These are phyloP conservation scores for Rhizoclosmatium globosum DNA, from an alignment of 192 early-diverging fungal genomes.

Conservation along the genomic window DNA sequence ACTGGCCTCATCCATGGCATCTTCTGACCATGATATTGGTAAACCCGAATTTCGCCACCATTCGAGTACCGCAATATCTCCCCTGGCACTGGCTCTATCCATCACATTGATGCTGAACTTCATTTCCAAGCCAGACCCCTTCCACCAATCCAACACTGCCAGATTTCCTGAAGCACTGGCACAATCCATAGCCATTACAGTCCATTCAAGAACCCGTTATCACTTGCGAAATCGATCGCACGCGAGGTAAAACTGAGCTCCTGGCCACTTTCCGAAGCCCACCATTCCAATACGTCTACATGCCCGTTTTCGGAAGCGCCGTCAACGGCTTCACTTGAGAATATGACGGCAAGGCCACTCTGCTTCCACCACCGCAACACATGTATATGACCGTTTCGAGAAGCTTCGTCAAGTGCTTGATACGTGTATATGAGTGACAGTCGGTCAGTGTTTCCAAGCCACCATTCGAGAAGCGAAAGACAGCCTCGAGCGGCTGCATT, in stretches of 20 bases:
- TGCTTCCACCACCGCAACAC: conserved; percentile 19
- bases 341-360: background rate
- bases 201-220: conserved; percentile 11
- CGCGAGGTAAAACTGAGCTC: background rate
- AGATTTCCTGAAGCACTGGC: conserved; percentile 6
- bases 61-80: background rate
- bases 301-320: conserved; percentile 9
- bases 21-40: background rate
- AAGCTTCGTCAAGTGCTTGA: conserved; percentile 10
- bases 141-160: conserved; percentile 22
- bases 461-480: background rate
- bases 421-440: background rate
- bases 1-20: conserved; percentile 9
- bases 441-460: background rate
- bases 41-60: background rate
- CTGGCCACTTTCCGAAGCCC: background rate
- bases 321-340: background rate
- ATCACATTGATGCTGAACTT: background rate
- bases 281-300: conserved; percentile 11
- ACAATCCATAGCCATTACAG: background rate
- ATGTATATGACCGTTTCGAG: background rate
- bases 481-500: background rate
- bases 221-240: conserved; percentile 10
- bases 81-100: background rate
- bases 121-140: background rate